phyloP scores from a whole-genome alignment of 164 flowering plant species.

The Macadamia integrifolia region DNA sequence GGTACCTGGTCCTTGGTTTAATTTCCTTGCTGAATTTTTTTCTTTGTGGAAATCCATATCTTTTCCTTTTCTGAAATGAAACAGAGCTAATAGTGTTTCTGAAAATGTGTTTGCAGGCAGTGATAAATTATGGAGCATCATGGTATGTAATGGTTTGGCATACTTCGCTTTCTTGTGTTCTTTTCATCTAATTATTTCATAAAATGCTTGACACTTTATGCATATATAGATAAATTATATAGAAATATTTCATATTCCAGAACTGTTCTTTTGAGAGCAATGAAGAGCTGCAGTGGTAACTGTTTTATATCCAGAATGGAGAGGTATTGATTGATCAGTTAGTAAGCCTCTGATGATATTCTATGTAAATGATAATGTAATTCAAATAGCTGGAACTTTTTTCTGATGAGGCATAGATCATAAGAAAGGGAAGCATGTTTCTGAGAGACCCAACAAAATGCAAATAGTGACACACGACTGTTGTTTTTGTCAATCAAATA shows the following conservation, averaged over 20 bases:
- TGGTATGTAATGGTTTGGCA: constrained; percentile 37
- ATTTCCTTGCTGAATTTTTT: background rate
- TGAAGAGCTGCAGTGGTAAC: background rate
- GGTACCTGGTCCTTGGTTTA: background rate
- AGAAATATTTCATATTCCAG: too few species aligned
- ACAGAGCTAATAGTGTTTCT: background rate
- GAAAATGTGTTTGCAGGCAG: constrained; percentile 44
- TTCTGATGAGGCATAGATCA: too few species aligned
- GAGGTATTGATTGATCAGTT: background rate
- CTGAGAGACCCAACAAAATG: too few species aligned
- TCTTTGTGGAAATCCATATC: background rate
- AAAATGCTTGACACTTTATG: too few species aligned
- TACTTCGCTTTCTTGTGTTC: background rate
- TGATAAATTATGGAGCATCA: constrained; percentile 71
- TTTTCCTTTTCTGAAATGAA: background rate
- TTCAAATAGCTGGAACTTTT: too few species aligned
- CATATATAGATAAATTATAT: too few species aligned
- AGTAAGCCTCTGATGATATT: background rate
- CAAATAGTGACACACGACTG: too few species aligned
- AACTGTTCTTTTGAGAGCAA: background rate
- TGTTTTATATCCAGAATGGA: background rate
- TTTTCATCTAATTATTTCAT: background rate
- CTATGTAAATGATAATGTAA: too few species aligned
- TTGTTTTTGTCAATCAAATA: too few species aligned
- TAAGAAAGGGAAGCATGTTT: too few species aligned